Conservation (phyloP, 2,329 filamentous ascomycete species). For the Fusarium concolor region DNA sequence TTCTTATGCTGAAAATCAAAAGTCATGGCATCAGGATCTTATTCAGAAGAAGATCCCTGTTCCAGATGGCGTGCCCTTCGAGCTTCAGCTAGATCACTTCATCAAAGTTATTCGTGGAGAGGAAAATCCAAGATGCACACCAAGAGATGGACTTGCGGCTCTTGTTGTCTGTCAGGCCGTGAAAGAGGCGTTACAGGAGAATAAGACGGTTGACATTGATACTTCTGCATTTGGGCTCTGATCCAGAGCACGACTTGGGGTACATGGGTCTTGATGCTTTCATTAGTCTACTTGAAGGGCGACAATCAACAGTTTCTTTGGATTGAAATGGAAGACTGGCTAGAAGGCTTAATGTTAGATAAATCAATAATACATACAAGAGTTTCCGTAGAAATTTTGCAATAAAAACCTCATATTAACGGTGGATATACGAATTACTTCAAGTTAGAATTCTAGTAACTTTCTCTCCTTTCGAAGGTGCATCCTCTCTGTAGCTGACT, state of each 20-base stretch:
- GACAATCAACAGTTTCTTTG: too few species aligned
- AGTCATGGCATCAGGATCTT: constrained; percentile 57
- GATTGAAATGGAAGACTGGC: too few species aligned
- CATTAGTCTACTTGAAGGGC: too few species aligned
- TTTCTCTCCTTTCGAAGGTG: too few species aligned
- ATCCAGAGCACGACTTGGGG: neutral
- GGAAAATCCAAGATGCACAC: constrained; percentile 60
- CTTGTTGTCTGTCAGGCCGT: constrained; percentile 65
- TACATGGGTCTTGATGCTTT: too few species aligned
- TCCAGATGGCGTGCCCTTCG: constrained; percentile 56
- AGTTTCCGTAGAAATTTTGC: too few species aligned
- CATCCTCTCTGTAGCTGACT: too few species aligned
- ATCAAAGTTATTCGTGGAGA: constrained; percentile 59
- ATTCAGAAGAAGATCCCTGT: constrained; percentile 45
- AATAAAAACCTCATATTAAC: too few species aligned
- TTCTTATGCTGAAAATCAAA: constrained; percentile 56
- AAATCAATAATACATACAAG: too few species aligned
- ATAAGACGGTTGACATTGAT: constrained; percentile 42
- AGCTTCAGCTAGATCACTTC: constrained; percentile 64
- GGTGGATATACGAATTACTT: too few species aligned
- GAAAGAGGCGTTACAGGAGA: constrained; percentile 55
- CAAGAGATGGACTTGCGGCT: constrained; percentile 62
- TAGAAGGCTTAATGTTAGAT: too few species aligned
- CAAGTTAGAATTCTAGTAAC: too few species aligned
- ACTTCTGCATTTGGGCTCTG: constrained; percentile 15